Evolutionary conservation across 148 eudicot species (phyloP), one percentile per base, ranked within the genome.

Genomic region (Rhododendron molle): DNA sequence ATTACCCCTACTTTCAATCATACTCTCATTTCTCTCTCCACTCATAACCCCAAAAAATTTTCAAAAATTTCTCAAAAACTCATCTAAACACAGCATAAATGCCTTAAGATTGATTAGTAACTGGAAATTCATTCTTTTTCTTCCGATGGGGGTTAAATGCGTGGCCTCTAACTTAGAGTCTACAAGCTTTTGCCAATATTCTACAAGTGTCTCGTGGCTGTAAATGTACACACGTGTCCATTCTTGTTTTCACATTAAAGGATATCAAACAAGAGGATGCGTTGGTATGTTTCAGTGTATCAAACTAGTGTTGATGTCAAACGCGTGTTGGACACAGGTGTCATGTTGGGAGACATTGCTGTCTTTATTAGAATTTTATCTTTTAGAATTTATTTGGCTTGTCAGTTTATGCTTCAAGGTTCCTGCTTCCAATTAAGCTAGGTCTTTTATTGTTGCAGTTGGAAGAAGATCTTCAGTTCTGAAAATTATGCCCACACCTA

Each of bases 401-500:
- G 50, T 83, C 3, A 47, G 80, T 47, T 36, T 83, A 60, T 46
- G n/a, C 74, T 26, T 58, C 81, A 83, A 67, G 21, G 38, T 83
- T 80, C 32, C 30, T 36, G 26, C 23, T 78, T 65, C 72, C 10
- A 30, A 50, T 60, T 86, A 80, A 65, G 12, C 30, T 79, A 60
- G 49, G 5, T 62, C 16, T 67, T 44, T 34, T 86, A 67, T 83
- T 85, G 52, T 78, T 76, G 83, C 94, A 97, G 99, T 89, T 91
- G 98, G 99, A 80, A 92, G 93, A 85, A 91, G 78, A 89, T 94
- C 98, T 73, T 92, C 98, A 40, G 83, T 88, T 81, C 87, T 97
- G 87, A 94, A 92, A 89, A 76, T 95, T 87, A 94, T 92, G 90
- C 89, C 95, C 34, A 92, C 95, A 79, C 97, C 98, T 65, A 91